Conservation (phyloP, 257 asterid species). For the Capsicum baccatum region DNA sequence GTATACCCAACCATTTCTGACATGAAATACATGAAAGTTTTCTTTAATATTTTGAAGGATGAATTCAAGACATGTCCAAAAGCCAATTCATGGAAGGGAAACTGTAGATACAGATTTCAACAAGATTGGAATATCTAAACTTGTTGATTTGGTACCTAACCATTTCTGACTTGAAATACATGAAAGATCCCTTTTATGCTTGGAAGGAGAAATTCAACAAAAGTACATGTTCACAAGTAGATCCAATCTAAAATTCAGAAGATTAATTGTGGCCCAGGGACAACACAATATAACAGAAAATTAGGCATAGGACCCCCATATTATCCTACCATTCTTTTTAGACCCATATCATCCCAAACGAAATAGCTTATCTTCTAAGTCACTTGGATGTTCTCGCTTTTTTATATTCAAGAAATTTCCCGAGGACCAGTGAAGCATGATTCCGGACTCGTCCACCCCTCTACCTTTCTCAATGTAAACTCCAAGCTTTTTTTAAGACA, state of each 20-base stretch:
- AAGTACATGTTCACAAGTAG: background rate
- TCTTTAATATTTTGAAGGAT: background rate
- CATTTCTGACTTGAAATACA: constrained; percentile 11
- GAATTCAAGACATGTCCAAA: constrained; percentile 10
- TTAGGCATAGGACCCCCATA: background rate
- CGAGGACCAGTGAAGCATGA: background rate
- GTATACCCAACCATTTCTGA: background rate
- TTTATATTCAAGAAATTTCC: background rate
- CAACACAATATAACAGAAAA: background rate
- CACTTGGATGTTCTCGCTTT: background rate
- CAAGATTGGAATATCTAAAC: background rate
- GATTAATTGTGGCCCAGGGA: background rate
- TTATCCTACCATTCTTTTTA: background rate
- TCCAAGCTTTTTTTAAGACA: background rate
- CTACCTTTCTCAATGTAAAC: background rate
- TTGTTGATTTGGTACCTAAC: background rate
- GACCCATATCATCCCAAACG: background rate
- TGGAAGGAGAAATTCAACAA: constrained; percentile 15
- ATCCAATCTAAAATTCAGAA: background rate
- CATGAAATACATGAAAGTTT: background rate
- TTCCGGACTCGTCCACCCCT: background rate
- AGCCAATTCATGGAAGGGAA: background rate
- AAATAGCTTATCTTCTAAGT: background rate
- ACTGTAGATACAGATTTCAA: background rate
- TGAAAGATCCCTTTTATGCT: background rate